Percentiles rank a stretch among this genome's conserved stretches.
phyloP scores from a whole-genome alignment of 805 yeast species.

The Cyberlindnera xylosilytica region DNA sequence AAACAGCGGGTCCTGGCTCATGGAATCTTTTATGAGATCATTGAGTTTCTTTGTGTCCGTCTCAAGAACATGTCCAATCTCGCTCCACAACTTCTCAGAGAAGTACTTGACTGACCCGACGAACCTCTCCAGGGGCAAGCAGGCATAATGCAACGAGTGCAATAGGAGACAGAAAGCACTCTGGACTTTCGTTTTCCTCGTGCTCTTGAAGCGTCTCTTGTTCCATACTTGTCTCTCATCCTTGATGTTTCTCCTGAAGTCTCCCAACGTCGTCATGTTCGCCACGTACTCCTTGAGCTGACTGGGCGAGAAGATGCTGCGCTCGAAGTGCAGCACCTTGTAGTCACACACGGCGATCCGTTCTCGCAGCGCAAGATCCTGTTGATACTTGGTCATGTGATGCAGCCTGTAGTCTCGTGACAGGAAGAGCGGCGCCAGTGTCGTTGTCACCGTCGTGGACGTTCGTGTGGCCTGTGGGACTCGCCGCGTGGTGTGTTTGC shows the following conservation, averaged over 20 bases:
- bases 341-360: slow-evolving; percentile 15
- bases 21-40: not conserved
- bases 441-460: not conserved
- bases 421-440: not conserved
- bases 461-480: not conserved
- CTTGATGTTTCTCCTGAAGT: slow-evolving; percentile 14
- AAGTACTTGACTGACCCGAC: slow-evolving; percentile 3
- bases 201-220: slow-evolving; percentile 6
- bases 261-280: slow-evolving; percentile 10
- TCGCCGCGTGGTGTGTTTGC: not conserved
- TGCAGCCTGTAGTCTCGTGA: slow-evolving; percentile 7
- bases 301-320: slow-evolving; percentile 1
- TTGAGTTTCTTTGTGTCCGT: not conserved
- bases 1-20: slow-evolving; percentile 1
- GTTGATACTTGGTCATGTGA: slow-evolving; percentile 10
- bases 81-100: slow-evolving; percentile 3
- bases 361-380: slow-evolving; percentile 4
- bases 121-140: slow-evolving; percentile 7
- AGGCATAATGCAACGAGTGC: slow-evolving; percentile 17
- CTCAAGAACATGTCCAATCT: slow-evolving; percentile 1
- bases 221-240: slow-evolving; percentile 2
- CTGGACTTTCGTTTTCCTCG: slow-evolving; percentile 11
- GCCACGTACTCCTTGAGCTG: slow-evolving; percentile 6
- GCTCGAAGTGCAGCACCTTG: slow-evolving; percentile 7
- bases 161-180: slow-evolving; percentile 16